Base-by-base conservation (phyloP, 768 basidiomycete species). In the Floccularia luteovirens region DNA sequence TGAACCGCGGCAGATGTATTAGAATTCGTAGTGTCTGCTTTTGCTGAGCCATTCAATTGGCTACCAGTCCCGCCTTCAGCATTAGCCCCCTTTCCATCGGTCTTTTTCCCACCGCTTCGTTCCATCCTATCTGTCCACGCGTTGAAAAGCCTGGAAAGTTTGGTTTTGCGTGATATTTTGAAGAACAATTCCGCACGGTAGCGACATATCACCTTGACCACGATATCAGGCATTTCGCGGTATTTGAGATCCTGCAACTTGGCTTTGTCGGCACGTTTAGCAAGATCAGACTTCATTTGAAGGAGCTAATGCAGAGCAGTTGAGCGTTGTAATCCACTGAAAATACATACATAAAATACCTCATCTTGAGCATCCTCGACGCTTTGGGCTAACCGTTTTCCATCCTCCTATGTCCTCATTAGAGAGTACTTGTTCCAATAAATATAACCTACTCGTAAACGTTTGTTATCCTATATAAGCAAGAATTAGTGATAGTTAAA, bases 111-210 rank as follows among this genome's bases (percentile, higher is more conserved):
- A 16, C 58, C 61, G 7, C 64, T 64, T 46, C 66, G 64, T 56
- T 89, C 88, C 90, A 92, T 92, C 46, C 89, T 72, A 37, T 86
- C 85, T 20, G 86, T 88, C 88, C 89, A 91, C 22, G 88, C 84
- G 50, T 79, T 82, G 59, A 91, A 89, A 41, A 91, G 69, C 41
- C 83, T 74, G 41, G 81, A 79, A 24, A 92, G 68, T 56, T 89
- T 90, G 20, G 86, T 89, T 62, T 90, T 90, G 57, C 90, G 82
- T 6, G 86, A 87, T 48, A 92, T 88, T 61, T 90, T 91, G 76
- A 92, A 92, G 67, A 87, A 90, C 30, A 92, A 72, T 52, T 92
- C 89, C 3, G 89, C 87, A 32, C 90, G 84, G 56, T 90, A 90
- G 50, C 83, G 82, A 60, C 89, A 91, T 36, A 84, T 69, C 48